Conservation (phyloP, 495 filamentous ascomycete genomes). For the Penicillium pancosmium region DNA sequence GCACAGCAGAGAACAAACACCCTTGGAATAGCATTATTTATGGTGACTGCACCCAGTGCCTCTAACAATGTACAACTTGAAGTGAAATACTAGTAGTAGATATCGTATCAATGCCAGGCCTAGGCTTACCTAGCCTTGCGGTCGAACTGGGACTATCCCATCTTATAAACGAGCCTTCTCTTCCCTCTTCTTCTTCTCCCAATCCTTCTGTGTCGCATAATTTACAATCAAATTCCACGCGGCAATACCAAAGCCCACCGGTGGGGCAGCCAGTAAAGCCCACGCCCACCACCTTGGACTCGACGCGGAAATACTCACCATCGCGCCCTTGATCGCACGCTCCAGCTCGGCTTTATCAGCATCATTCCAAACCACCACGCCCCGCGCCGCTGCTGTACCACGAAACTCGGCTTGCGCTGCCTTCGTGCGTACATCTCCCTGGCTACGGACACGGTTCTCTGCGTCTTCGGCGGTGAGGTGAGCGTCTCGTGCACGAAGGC, state of each 20-base stretch:
- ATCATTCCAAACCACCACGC: slow-evolving; percentile 89
- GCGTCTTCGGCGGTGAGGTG: slow-evolving; percentile 78
- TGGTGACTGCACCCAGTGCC: background rate
- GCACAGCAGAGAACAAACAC: too few relatives aligned
- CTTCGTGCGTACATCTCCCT: slow-evolving; percentile 83
- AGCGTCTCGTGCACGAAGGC: slow-evolving; percentile 71
- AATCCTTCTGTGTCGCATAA: slow-evolving; percentile 64
- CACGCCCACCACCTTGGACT: slow-evolving; percentile 83
- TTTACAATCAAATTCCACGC: slow-evolving; percentile 69
- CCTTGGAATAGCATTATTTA: background rate
- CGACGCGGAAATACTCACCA: slow-evolving; percentile 58
- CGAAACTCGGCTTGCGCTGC: slow-evolving; percentile 67
- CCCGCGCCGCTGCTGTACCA: slow-evolving; percentile 56
- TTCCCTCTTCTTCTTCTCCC: slow-evolving; percentile 66
- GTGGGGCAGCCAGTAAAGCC: slow-evolving; percentile 71
- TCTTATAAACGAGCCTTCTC: slow-evolving; percentile 69
- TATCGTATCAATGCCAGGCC: background rate
- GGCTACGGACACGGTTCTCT: slow-evolving; percentile 75
- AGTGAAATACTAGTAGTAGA: background rate
- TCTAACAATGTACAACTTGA: background rate
- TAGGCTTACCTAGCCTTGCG: too few relatives aligned
- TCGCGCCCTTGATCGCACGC: slow-evolving; percentile 61
- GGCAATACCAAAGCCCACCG: slow-evolving; percentile 65
- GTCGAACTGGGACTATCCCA: background rate
- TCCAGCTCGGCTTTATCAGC: slow-evolving; percentile 66